phyloP scores from a whole-genome alignment of 345 rosid genomes.

The Syzygium aqueum region DNA sequence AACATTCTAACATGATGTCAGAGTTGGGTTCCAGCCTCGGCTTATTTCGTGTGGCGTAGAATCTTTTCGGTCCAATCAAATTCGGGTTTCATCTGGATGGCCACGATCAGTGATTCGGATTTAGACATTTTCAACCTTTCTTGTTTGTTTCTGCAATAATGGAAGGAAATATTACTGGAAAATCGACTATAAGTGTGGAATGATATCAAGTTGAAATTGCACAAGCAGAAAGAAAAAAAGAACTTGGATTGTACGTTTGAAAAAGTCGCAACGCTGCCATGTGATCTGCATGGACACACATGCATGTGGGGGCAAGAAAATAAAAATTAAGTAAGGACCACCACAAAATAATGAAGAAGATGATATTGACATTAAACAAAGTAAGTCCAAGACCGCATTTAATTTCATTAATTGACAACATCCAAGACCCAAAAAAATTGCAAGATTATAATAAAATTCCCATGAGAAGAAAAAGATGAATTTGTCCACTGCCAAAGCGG shows the following conservation, averaged over 20 bases:
- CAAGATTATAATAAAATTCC: background rate
- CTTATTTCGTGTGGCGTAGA: fast-evolving
- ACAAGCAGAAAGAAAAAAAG: background rate
- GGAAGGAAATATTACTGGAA: background rate
- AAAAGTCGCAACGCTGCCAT: background rate
- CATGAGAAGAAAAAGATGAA: background rate
- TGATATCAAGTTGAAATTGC: background rate
- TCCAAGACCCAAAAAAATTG: background rate
- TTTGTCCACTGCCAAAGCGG: background rate
- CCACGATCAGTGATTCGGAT: no score
- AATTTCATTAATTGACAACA: background rate
- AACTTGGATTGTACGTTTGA: background rate
- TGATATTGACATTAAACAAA: background rate
- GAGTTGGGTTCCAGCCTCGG: fast-evolving
- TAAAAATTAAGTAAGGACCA: background rate
- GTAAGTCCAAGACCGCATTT: background rate
- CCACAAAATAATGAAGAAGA: background rate
- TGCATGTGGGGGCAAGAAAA: background rate
- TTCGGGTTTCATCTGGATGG: background rate
- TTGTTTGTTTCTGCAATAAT: background rate
- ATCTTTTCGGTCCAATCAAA: fast-evolving
- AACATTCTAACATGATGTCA: fast-evolving
- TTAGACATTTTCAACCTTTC: background rate
- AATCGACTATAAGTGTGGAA: background rate
- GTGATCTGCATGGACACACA: background rate